phyloP scores from a whole-genome alignment of 306 rosid species.

The Quercus cerris region DNA sequence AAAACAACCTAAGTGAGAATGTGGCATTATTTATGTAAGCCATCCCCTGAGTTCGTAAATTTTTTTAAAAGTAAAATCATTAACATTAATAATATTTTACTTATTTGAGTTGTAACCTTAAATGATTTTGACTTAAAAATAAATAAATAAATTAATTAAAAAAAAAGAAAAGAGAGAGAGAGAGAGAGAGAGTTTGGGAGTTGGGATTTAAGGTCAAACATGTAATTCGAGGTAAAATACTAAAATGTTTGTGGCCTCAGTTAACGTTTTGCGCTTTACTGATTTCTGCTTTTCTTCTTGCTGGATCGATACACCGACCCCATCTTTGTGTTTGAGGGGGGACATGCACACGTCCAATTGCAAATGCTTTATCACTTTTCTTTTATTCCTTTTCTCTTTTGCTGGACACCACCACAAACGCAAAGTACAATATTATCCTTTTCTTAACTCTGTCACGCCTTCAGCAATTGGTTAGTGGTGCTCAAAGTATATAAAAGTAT shows the following conservation, averaged over 20 bases:
- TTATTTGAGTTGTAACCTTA: no score
- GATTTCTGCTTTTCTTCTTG: conserved; percentile 20
- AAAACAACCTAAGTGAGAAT: no score
- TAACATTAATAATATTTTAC: no score
- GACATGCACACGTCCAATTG: conserved; percentile 44
- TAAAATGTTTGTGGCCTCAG: conserved; percentile 22
- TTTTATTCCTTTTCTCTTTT: conserved; percentile 23
- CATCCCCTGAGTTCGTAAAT: no score
- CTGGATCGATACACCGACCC: conserved; percentile 32
- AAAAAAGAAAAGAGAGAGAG: no score
- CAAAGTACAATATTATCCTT: conserved; percentile 34
- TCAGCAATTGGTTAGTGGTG: neutral
- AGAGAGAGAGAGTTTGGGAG: no score
- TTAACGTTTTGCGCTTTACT: conserved; percentile 25
- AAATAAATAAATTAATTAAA: no score
- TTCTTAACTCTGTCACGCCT: conserved; percentile 3
- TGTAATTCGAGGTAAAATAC: conserved; percentile 1
- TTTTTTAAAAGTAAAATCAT: no score
- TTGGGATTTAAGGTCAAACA: no score
- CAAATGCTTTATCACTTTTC: conserved; percentile 33
- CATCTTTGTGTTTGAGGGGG: conserved; percentile 14
- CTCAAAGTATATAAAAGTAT: no score
- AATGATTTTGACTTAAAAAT: no score
- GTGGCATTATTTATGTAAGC: no score
- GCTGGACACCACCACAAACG: conserved; percentile 29